phyloP scores from a whole-genome alignment of 2,329 filamentous ascomycete genomes.

The Tetracladium maxilliforme region DNA sequence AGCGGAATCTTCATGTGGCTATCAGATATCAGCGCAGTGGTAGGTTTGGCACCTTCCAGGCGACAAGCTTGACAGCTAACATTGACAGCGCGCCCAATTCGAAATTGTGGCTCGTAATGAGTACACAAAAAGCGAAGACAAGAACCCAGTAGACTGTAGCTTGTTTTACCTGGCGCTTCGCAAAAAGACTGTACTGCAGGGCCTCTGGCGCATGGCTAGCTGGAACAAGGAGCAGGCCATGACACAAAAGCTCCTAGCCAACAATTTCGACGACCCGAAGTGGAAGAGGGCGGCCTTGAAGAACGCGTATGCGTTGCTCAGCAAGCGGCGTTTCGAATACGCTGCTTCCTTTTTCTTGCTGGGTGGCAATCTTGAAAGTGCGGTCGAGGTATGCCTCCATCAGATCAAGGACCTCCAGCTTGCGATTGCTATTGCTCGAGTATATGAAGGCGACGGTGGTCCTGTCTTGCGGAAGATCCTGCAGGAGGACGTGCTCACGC shows the following conservation, averaged over 20 bases:
- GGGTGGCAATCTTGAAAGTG: slow-evolving; percentile 71
- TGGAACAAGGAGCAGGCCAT: slow-evolving; percentile 78
- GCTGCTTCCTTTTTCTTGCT: slow-evolving; percentile 92
- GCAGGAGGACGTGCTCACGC: slow-evolving; percentile 61
- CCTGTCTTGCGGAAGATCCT: slow-evolving; percentile 60
- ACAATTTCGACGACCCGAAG: slow-evolving; percentile 75
- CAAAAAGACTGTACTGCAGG: slow-evolving; percentile 83
- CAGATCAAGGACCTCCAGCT: slow-evolving; percentile 83
- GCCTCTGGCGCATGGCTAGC: slow-evolving; percentile 85
- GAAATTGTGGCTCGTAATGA: slow-evolving; percentile 87
- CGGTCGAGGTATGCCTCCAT: slow-evolving; percentile 72
- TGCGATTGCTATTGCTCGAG: slow-evolving; percentile 73
- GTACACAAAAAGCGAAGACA: slow-evolving; percentile 75
- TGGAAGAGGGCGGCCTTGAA: slow-evolving; percentile 87
- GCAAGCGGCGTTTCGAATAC: slow-evolving; percentile 84
- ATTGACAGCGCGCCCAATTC: slow-evolving; percentile 54
- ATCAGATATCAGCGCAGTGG: slow-evolving; percentile 59
- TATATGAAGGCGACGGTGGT: slow-evolving; percentile 76
- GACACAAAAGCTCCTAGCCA: slow-evolving; percentile 68
- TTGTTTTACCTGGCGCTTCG: slow-evolving; percentile 81
- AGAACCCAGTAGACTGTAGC: slow-evolving; percentile 82
- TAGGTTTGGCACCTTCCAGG: slow-evolving; percentile 25
- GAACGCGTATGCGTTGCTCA: slow-evolving; percentile 90
- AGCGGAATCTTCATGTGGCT: slow-evolving; percentile 95
- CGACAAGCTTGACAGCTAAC: slow-evolving; percentile 4